These are phyloP conservation scores for Buxus sempervirens DNA, from an alignment of 164 flowering plant species.

Conservation along the genomic window DNA sequence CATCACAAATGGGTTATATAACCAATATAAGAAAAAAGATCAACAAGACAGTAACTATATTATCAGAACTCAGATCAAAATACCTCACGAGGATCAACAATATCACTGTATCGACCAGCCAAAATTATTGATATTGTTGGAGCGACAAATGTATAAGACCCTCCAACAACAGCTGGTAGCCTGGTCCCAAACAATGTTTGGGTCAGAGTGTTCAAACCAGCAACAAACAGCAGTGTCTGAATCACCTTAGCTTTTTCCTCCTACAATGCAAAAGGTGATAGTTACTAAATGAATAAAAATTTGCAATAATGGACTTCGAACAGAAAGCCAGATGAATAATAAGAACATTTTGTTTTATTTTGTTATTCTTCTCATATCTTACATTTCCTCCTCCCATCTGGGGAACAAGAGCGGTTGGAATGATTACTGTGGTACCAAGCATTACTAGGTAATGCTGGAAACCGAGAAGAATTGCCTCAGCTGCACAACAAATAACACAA, in stretches of 20 bases:
- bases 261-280: conserved; percentile 24
- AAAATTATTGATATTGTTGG: conserved; percentile 78
- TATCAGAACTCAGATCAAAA: neutral
- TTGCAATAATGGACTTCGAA: neutral
- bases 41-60: neutral
- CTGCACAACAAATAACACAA: conserved; percentile 36
- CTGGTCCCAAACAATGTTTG: conserved; percentile 85
- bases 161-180: conserved; percentile 91
- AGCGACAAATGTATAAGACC: conserved; percentile 70
- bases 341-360: neutral
- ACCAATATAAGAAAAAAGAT: neutral
- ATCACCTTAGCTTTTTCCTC: conserved; percentile 84
- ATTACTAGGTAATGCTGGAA: conserved; percentile 86
- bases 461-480: conserved; percentile 85
- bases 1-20: neutral
- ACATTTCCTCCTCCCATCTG: conserved; percentile 93
- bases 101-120: conserved; percentile 67
- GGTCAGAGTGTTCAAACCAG: conserved; percentile 74
- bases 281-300: neutral
- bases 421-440: conserved; percentile 88
- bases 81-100: conserved; percentile 73
- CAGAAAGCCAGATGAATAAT: conserved; percentile 1
- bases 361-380: conserved; percentile 18
- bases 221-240: conserved; percentile 86
- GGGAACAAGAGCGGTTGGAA: conserved; percentile 68